Conservation (phyloP, 805 yeast genomes). For the Yamadazyma sp. region DNA sequence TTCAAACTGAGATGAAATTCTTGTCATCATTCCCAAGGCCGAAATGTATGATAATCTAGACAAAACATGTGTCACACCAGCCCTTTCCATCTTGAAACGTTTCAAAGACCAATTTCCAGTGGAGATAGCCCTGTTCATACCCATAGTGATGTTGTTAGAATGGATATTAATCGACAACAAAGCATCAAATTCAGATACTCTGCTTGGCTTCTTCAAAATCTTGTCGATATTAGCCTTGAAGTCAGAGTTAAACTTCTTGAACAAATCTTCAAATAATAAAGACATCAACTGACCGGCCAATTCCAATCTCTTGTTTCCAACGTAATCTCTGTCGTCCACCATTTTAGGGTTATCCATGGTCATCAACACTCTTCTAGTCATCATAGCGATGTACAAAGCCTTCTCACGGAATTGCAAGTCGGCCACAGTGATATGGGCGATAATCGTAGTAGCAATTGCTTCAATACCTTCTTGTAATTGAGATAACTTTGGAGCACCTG, state of each 20-base stretch:
- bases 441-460: conserved; percentile 92
- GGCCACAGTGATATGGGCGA: conserved; percentile 88
- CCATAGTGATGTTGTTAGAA: conserved; percentile 89
- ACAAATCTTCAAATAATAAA: conserved; percentile 90
- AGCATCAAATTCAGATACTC: conserved; percentile 95
- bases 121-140: conserved; percentile 92
- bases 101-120: conserved; percentile 99
- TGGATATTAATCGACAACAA: conserved; percentile 84
- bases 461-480: conserved; percentile 93
- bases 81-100: conserved; percentile 99
- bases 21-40: conserved; percentile 99
- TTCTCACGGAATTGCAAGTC: conserved; percentile 89
- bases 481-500: conserved; percentile 76
- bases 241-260: conserved; percentile 92
- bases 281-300: conserved; percentile 97
- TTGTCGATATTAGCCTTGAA: conserved; percentile 94
- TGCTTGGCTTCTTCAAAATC: conserved; percentile 86
- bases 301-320: conserved; percentile 95
- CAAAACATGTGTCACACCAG: conserved; percentile 97
- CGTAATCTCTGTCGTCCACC: conserved; percentile 99
- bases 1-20: conserved; percentile 98
- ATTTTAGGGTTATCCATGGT: conserved; percentile 90
- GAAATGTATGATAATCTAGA: conserved; percentile 89
- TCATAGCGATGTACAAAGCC: conserved; percentile 89
- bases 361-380: conserved; percentile 96